Percentiles rank a stretch among this genome's conserved stretches.
Evolutionary conservation across 2,329 filamentous ascomycete genomes (phyloP).

Genomic region (Verticillium klebahnii): DNA sequence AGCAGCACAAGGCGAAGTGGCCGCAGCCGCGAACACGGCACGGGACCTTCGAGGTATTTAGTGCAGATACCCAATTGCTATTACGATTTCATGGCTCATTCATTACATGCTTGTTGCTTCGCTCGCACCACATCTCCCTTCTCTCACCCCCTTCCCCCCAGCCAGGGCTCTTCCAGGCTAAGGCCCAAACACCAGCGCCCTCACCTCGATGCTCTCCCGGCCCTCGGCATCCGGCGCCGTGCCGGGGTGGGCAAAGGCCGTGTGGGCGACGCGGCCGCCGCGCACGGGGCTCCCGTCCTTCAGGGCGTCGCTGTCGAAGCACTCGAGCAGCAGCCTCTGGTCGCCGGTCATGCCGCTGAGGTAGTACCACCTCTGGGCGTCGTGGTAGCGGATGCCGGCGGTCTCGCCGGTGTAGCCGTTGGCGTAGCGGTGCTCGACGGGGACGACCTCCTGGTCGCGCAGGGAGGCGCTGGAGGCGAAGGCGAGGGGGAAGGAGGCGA

Average conservation of each 20-base stretch:
- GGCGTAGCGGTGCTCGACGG: conserved; percentile 70
- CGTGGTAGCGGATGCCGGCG: conserved; percentile 59
- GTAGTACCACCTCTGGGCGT: conserved; percentile 70
- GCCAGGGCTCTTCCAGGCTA: conserved; percentile 17
- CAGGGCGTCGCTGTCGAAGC: conserved; percentile 63
- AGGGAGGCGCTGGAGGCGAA: conserved; percentile 63
- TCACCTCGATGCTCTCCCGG: conserved; percentile 85
- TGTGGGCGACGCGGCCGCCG: conserved; percentile 62
- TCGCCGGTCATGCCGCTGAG: conserved; percentile 71
- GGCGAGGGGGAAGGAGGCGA: conserved; percentile 63
- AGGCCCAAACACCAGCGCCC: conserved; percentile 75
- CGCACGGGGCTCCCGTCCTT: conserved; percentile 42
- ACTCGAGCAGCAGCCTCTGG: conserved; percentile 73
- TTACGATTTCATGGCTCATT: neutral
- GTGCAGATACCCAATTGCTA: neutral
- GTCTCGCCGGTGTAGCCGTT: conserved; percentile 67
- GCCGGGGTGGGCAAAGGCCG: conserved; percentile 73
- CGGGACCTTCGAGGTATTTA: neutral
- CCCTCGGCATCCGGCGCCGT: conserved; percentile 65
- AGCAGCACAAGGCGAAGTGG: neutral
- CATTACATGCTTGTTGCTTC: neutral
- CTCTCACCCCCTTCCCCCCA: neutral
- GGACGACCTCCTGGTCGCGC: conserved; percentile 59
- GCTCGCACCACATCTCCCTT: no score
- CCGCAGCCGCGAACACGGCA: neutral